Evolutionary conservation across 495 filamentous ascomycete genomes (phyloP).

Genomic region (Trichoderma erinaceum): DNA sequence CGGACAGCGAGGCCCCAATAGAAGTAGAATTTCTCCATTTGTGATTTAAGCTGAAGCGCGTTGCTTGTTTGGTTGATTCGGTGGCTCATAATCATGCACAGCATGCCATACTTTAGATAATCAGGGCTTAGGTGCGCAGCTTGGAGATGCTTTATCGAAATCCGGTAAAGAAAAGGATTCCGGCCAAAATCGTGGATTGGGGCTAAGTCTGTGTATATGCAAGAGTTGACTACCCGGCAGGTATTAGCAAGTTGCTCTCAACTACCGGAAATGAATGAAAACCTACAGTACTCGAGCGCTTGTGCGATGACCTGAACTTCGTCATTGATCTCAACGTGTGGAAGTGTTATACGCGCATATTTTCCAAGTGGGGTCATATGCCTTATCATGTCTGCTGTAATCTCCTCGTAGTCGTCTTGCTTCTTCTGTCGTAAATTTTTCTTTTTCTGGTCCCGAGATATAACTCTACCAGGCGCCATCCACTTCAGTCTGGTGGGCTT

Average conservation of each 20-base stretch:
- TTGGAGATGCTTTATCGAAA: conserved; percentile 24
- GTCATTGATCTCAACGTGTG: conserved; percentile 7
- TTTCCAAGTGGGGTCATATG: background rate
- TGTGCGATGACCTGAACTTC: conserved; percentile 14
- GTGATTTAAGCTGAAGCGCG: conserved; percentile 12
- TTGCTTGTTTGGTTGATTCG: conserved; percentile 27
- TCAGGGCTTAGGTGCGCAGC: conserved; percentile 19
- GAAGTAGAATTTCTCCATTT: conserved; percentile 26
- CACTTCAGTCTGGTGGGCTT: conserved; percentile 25
- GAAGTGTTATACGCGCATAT: background rate
- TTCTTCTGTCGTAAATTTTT: background rate
- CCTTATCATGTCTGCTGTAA: background rate
- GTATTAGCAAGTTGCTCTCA: background rate
- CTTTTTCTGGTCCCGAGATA: conserved; percentile 20
- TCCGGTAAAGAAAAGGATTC: conserved; percentile 27
- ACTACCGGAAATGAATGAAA: background rate
- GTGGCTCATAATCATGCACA: conserved; percentile 33
- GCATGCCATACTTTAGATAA: conserved; percentile 25
- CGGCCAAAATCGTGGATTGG: conserved; percentile 25
- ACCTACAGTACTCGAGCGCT: conserved; percentile 21
- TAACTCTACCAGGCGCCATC: conserved; percentile 28
- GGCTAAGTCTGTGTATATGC: conserved; percentile 27
- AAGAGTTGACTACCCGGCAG: conserved; percentile 26
- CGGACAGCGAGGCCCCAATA: conserved; percentile 31
- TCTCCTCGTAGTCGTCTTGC: background rate